A percentile compares a stretch with the other conserved stretches of the same genome.
These are phyloP conservation scores for Podochytrium sp. DNA, from an alignment of 192 early-diverging fungal species.

Conservation along the genomic window DNA sequence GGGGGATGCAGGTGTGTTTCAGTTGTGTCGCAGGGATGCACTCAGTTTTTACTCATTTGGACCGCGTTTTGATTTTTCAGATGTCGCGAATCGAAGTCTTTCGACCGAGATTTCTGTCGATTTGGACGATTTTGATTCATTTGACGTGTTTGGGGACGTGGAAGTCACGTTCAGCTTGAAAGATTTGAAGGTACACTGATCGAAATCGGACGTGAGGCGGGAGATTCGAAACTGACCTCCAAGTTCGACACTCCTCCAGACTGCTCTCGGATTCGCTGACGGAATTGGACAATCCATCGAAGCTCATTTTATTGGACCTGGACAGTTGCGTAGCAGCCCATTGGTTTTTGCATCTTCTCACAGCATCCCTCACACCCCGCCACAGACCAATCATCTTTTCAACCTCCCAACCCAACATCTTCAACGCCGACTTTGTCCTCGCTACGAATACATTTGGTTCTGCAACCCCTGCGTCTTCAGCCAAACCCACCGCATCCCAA, in stretches of 20 bases:
- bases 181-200: constrained; percentile 53
- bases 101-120: constrained; percentile 46
- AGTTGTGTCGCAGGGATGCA: neutral
- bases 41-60: neutral
- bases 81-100: constrained; percentile 28
- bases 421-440: constrained; percentile 40
- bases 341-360: neutral
- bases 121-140: constrained; percentile 48
- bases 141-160: constrained; percentile 27
- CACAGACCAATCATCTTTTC: constrained; percentile 43
- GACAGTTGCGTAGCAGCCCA: constrained; percentile 47
- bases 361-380: neutral
- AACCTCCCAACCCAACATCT: constrained; percentile 38
- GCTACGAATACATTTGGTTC: constrained; percentile 36
- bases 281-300: constrained; percentile 40
- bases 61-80: too few relatives aligned
- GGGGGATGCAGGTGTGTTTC: constrained; percentile 2
- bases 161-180: constrained; percentile 41
- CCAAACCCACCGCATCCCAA: neutral
- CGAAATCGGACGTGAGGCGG: too few relatives aligned
- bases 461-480: neutral
- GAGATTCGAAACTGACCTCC: too few relatives aligned
- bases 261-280: constrained; percentile 43
- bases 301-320: constrained; percentile 43
- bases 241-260: constrained; percentile 23